These are phyloP conservation scores for Pseudonectria buxi DNA, from an alignment of 2,329 filamentous ascomycete species.

Conservation along the genomic window DNA sequence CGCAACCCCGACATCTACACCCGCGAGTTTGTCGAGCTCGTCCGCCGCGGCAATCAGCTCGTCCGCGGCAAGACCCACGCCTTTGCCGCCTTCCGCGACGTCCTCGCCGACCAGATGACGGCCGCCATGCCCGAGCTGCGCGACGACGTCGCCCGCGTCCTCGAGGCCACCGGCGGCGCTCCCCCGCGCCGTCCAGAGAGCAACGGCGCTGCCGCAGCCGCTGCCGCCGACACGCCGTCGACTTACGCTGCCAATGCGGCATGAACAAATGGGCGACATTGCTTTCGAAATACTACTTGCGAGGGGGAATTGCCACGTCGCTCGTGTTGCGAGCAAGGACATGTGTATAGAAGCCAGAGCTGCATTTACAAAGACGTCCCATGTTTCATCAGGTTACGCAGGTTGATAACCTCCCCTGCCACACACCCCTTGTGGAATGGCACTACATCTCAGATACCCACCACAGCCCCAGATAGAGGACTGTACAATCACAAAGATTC, in stretches of 20 bases:
- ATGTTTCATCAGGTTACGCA: too few species aligned
- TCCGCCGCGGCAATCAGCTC: constrained; percentile 58
- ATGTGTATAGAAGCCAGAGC: constrained; percentile 5
- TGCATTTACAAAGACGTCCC: background rate
- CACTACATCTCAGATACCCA: too few species aligned
- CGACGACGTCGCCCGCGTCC: constrained; percentile 44
- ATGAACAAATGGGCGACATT: background rate
- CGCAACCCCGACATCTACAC: constrained; percentile 71
- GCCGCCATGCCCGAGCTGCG: constrained; percentile 53
- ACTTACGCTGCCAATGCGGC: constrained; percentile 7
- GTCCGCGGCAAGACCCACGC: constrained; percentile 58
- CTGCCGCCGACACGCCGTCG: constrained; percentile 1
- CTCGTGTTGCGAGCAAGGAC: constrained; percentile 8
- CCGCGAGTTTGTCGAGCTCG: constrained; percentile 65
- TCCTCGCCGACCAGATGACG: constrained; percentile 52
- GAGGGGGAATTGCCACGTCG: background rate
- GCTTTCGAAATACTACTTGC: constrained; percentile 1
- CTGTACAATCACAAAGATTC: too few species aligned
- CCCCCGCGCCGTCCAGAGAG: constrained; percentile 8
- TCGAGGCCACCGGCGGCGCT: constrained; percentile 39
- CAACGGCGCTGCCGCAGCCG: constrained; percentile 6
- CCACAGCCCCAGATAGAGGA: too few species aligned
- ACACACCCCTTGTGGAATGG: too few species aligned
- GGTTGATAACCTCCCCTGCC: too few species aligned
- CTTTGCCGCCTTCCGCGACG: constrained; percentile 54